phyloP scores from a whole-genome alignment of 2,329 filamentous ascomycete genomes.

The Aquanectria penicillioides region DNA sequence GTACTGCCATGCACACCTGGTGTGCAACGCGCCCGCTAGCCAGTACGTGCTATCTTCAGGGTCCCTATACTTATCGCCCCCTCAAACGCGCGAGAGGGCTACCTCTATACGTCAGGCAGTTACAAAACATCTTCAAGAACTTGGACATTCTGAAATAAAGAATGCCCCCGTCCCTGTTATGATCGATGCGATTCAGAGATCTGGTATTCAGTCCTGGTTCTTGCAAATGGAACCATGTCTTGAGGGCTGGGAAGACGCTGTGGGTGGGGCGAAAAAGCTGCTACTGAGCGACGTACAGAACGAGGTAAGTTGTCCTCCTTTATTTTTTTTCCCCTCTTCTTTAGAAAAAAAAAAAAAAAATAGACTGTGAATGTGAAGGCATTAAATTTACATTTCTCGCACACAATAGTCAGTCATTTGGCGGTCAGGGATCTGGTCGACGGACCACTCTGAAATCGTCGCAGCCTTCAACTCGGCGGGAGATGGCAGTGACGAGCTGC shows the following conservation, averaged over 20 bases:
- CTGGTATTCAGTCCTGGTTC: constrained; percentile 53
- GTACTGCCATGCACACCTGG: constrained; percentile 55
- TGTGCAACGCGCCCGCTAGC: constrained; percentile 47
- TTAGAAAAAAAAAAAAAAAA: too few relatives aligned
- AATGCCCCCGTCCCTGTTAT: constrained; percentile 30
- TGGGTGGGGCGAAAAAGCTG: constrained; percentile 47
- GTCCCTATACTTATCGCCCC: constrained; percentile 54
- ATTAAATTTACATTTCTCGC: too few relatives aligned
- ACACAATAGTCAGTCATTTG: constrained; percentile 52
- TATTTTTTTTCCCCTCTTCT: too few relatives aligned
- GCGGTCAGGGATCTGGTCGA: constrained; percentile 53
- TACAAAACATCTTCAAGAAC: not conserved
- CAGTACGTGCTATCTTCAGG: constrained; percentile 54
- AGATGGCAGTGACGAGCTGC: constrained; percentile 44
- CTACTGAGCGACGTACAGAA: constrained; percentile 56
- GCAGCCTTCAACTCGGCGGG: constrained; percentile 47
- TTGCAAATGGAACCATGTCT: constrained; percentile 51
- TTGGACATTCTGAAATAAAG: not conserved
- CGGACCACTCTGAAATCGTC: constrained; percentile 46
- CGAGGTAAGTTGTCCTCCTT: constrained; percentile 47
- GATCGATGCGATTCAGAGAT: constrained; percentile 46
- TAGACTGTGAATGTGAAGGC: too few relatives aligned
- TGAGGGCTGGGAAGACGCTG: constrained; percentile 47
- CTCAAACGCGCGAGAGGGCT: constrained; percentile 41
- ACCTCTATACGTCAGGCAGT: constrained; percentile 9